A percentile compares a stretch with the other conserved stretches of the same genome.
These are phyloP conservation scores for Heimioporus sp. DNA, from an alignment of 768 basidiomycete species.

Conservation along the genomic window DNA sequence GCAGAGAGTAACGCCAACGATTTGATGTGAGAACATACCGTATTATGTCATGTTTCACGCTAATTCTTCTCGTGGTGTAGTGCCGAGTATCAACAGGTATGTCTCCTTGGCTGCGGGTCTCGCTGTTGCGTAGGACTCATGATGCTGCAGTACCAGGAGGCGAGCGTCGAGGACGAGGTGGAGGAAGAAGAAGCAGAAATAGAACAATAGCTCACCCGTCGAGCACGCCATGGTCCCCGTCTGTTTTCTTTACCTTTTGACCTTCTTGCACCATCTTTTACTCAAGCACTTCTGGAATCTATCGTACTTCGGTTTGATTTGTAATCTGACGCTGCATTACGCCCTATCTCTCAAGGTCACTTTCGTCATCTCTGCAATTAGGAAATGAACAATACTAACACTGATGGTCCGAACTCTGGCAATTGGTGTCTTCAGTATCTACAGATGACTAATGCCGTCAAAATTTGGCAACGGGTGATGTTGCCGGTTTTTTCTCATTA, in stretches of 20 bases:
- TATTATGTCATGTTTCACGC: neutral
- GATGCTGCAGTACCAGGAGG: conserved; percentile 56
- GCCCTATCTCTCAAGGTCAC: neutral
- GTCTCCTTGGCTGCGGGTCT: conserved; percentile 5
- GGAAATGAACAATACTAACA: too few relatives aligned
- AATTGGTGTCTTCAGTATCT: too few relatives aligned
- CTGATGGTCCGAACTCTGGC: neutral
- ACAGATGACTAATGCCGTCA: too few relatives aligned
- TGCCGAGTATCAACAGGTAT: conserved; percentile 86
- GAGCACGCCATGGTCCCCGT: neutral
- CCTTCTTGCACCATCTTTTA: neutral
- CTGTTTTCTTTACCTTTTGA: neutral
- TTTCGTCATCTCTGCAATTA: neutral
- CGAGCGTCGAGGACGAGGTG: conserved; percentile 43
- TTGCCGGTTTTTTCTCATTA: too few relatives aligned
- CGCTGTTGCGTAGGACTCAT: neutral
- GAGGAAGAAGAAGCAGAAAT: conserved; percentile 36
- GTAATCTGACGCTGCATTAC: conserved; percentile 17
- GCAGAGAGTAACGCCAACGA: conserved; percentile 83
- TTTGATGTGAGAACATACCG: conserved; percentile 59
- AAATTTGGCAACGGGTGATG: neutral
- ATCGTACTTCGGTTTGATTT: conserved; percentile 16
- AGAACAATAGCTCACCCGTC: conserved; percentile 29
- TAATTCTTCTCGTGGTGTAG: conserved; percentile 35
- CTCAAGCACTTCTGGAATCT: conserved; percentile 2